Percentiles rank a stretch among this genome's conserved stretches.
phyloP scores from a whole-genome alignment of 768 basidiomycete species.

The Russula earlei region DNA sequence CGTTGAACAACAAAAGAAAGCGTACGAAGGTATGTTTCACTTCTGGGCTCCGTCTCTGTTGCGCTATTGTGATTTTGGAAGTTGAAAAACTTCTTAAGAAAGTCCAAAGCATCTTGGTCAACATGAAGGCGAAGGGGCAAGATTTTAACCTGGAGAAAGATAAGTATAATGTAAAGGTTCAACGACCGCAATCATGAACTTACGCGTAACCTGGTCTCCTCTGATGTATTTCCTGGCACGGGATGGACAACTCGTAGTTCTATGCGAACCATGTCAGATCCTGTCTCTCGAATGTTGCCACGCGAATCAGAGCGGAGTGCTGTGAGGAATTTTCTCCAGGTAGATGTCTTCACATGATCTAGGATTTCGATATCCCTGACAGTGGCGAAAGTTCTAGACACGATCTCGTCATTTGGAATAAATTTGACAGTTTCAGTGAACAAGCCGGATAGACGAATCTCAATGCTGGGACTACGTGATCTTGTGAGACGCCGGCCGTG shows the following conservation, averaged over 20 bases:
- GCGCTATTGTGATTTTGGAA: conserved; percentile 58
- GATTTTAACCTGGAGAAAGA: conserved; percentile 61
- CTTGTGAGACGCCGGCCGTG: conserved; percentile 52
- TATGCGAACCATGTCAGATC: conserved; percentile 86
- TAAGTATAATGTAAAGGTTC: conserved; percentile 1
- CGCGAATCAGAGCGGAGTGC: conserved; percentile 73
- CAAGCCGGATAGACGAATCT: conserved; percentile 63
- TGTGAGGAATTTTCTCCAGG: conserved; percentile 96
- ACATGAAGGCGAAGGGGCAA: conserved; percentile 87
- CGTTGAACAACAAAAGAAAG: background rate
- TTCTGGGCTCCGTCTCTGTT: conserved; percentile 29
- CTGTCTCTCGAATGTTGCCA: conserved; percentile 85
- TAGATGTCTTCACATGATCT: conserved; percentile 96
- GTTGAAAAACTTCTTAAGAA: conserved; percentile 91
- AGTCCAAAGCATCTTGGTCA: conserved; percentile 97
- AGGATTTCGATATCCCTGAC: conserved; percentile 78
- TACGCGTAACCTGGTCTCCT: conserved; percentile 75
- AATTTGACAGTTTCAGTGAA: conserved; percentile 62
- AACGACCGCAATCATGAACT: conserved; percentile 24
- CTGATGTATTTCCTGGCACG: conserved; percentile 50
- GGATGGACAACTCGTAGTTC: conserved; percentile 72
- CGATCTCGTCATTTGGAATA: conserved; percentile 41
- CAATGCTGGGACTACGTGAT: conserved; percentile 73
- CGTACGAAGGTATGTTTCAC: conserved; percentile 70
- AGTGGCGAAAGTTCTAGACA: conserved; percentile 58